Percentiles rank a stretch among this genome's conserved stretches.
These are phyloP conservation scores for Jamesozyma gamospora DNA, from an alignment of 805 yeast genomes.

Conservation along the genomic window DNA sequence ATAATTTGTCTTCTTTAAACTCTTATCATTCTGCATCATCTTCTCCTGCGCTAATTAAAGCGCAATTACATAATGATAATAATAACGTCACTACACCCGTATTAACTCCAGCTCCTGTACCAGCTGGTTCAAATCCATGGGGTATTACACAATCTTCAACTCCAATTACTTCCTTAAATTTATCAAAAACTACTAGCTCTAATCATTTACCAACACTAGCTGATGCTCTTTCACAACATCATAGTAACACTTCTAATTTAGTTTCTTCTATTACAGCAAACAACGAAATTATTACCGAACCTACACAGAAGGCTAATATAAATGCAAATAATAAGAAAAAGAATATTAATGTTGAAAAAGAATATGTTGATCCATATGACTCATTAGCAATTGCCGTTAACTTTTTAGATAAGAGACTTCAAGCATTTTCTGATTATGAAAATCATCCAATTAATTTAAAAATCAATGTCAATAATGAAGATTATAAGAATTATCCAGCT, in stretches of 20 bases:
- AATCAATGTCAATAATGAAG: conserved; percentile 22
- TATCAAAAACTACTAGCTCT: conserved; percentile 19
- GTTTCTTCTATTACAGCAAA: conserved; percentile 5
- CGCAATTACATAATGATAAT: conserved; percentile 20
- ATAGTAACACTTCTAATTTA: conserved; percentile 1
- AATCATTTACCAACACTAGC: conserved; percentile 22
- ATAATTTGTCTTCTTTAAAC: conserved; percentile 2
- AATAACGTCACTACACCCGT: conserved; percentile 16
- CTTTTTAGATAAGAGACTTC: conserved; percentile 40
- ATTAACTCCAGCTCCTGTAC: conserved; percentile 27
- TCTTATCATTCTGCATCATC: conserved; percentile 6
- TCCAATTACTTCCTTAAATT: conserved; percentile 18
- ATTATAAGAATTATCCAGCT: conserved; percentile 32
- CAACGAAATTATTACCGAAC: neutral
- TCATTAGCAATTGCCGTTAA: conserved; percentile 37
- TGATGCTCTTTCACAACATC: conserved; percentile 11
- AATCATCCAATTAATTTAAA: conserved; percentile 32
- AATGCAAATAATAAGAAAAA: conserved; percentile 24
- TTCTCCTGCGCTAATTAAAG: conserved; percentile 25
- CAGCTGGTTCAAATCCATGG: conserved; percentile 29
- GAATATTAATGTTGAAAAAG: conserved; percentile 27
- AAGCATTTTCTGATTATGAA: conserved; percentile 32
- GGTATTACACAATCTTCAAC: conserved; percentile 26
- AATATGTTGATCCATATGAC: conserved; percentile 37
- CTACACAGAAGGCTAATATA: neutral